phyloP scores from a whole-genome alignment of 2,329 filamentous ascomycete species.

The Aspergillus aculeatus region DNA sequence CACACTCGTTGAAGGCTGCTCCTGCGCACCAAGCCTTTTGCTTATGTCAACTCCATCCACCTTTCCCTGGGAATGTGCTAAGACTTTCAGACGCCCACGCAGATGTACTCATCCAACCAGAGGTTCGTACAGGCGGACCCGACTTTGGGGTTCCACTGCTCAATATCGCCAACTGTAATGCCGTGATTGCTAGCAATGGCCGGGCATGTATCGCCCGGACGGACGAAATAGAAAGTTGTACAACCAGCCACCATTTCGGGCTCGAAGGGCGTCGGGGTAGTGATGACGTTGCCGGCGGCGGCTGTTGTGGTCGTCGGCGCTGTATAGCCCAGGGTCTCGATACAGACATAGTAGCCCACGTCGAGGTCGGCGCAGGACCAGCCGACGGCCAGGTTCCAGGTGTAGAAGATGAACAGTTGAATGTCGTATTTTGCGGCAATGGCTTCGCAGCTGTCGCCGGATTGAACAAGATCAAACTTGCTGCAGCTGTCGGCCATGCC shows the following conservation, averaged over 20 bases:
- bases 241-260: neutral
- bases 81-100: constrained; percentile 14
- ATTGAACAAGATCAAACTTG: constrained; percentile 1
- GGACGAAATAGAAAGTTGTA: neutral
- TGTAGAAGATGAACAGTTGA: neutral
- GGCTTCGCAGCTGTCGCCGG: neutral
- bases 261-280: constrained; percentile 3
- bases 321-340: neutral
- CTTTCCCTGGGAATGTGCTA: too few relatives aligned
- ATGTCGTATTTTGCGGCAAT: neutral
- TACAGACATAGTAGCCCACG: constrained; percentile 1
- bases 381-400: constrained; percentile 1
- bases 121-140: neutral
- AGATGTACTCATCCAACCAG: constrained; percentile 5
- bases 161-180: neutral
- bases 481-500: neutral
- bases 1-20: too few relatives aligned
- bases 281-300: neutral
- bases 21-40: too few relatives aligned
- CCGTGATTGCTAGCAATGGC: neutral
- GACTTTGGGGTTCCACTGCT: constrained; percentile 5
- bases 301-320: neutral
- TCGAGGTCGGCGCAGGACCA: neutral
- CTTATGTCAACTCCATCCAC: too few relatives aligned
- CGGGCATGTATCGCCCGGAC: neutral